These are phyloP conservation scores for Debaryomyces maramus DNA, from an alignment of 805 yeast genomes.

Conservation along the genomic window DNA sequence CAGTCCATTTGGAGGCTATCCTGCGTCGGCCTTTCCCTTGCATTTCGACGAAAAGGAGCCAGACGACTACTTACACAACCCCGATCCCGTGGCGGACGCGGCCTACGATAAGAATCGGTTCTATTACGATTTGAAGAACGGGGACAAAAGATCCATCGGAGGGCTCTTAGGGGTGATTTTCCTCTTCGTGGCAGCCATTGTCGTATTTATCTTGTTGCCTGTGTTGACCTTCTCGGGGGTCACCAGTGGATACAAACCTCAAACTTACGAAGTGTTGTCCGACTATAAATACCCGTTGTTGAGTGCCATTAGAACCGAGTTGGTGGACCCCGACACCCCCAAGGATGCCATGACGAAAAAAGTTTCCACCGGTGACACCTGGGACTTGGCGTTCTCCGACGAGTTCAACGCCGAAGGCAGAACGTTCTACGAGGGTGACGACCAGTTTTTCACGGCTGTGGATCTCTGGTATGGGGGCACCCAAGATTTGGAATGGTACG, in stretches of 20 bases:
- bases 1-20: slow-evolving; percentile 95
- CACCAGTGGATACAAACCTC: slow-evolving; percentile 26
- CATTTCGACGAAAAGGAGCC: slow-evolving; percentile 90
- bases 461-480: slow-evolving; percentile 45
- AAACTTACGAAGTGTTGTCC: slow-evolving; percentile 47
- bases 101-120: slow-evolving; percentile 72
- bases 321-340: slow-evolving; percentile 46
- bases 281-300: slow-evolving; percentile 39
- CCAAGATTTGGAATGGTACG: slow-evolving; percentile 45
- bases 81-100: slow-evolving; percentile 92
- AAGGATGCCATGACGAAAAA: slow-evolving; percentile 23
- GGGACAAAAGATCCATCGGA: slow-evolving; percentile 61
- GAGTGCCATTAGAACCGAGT: slow-evolving; percentile 34
- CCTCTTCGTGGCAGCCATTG: slow-evolving; percentile 59
- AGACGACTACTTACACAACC: slow-evolving; percentile 93
- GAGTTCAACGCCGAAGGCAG: slow-evolving; percentile 46
- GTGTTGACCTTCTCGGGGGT: slow-evolving; percentile 81
- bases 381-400: slow-evolving; percentile 42
- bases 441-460: slow-evolving; percentile 43
- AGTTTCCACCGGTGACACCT: slow-evolving; percentile 17
- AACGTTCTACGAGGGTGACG: slow-evolving; percentile 45
- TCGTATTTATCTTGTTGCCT: slow-evolving; percentile 75
- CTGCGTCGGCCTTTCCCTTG: slow-evolving; percentile 86
- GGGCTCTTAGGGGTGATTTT: slow-evolving; percentile 60
- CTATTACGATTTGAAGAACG: slow-evolving; percentile 57